These are phyloP conservation scores for Sorghum bicolor DNA, from an alignment of 176 grass and related monocot genomes.

Conservation along the genomic window DNA sequence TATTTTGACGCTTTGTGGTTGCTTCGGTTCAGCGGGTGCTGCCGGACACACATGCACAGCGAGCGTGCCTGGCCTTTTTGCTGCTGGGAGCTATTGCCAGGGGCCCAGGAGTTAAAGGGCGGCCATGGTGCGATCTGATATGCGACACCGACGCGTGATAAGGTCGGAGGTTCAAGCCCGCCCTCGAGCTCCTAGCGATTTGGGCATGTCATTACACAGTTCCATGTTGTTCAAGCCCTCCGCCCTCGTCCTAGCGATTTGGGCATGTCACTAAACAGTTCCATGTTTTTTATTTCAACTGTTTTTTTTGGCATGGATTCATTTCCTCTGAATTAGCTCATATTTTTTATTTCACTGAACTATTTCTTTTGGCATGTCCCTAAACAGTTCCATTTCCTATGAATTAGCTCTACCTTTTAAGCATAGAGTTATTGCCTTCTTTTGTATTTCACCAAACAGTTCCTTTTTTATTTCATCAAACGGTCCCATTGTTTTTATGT, in stretches of 20 bases:
- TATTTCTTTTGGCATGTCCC: not conserved
- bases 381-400: not conserved
- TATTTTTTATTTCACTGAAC: not conserved
- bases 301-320: not conserved
- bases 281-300: not conserved
- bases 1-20: not conserved
- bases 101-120: not conserved
- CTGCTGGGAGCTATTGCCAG: not conserved
- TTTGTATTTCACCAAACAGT: not conserved
- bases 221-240: not conserved
- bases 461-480: not conserved
- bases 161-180: conserved; percentile 19
- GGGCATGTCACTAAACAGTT: too few relatives aligned
- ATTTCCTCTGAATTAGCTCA: too few relatives aligned
- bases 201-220: not conserved
- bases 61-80: not conserved
- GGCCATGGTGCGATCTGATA: not conserved
- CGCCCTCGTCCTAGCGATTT: conserved; percentile 25
- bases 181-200: conserved; percentile 24
- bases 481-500: not conserved
- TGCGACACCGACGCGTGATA: not conserved
- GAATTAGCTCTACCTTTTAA: not conserved
- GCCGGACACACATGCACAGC: not conserved
- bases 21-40: not conserved
- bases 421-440: not conserved